These are phyloP conservation scores for Berkeleyomyces rouxiae DNA, from an alignment of 2,329 filamentous ascomycete species.

Conservation along the genomic window DNA sequence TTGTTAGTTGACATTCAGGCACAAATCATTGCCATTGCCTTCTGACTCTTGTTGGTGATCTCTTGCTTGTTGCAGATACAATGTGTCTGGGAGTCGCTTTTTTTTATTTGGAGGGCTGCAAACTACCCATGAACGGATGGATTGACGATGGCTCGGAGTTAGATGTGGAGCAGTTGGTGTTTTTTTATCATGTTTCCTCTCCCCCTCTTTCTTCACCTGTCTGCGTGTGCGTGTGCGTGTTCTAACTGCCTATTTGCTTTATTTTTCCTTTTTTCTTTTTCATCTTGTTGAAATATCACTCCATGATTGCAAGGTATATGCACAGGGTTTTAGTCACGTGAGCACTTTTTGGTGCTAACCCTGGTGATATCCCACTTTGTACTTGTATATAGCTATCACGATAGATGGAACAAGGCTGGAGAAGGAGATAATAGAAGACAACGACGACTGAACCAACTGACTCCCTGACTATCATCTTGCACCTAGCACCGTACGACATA, in stretches of 20 bases:
- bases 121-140: not conserved
- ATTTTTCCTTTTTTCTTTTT: not conserved
- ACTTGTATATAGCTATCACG: too few relatives aligned
- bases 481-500: too few relatives aligned
- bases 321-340: too few relatives aligned
- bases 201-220: not conserved
- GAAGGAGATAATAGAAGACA: too few relatives aligned
- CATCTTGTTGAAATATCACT: not conserved
- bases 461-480: too few relatives aligned
- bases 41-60: not conserved
- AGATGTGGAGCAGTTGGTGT: slow-evolving; percentile 4
- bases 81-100: not conserved
- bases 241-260: not conserved
- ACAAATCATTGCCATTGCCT: not conserved
- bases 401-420: too few relatives aligned
- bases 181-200: slow-evolving; percentile 11
- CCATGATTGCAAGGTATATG: too few relatives aligned
- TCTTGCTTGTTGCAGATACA: not conserved
- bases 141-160: not conserved
- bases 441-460: too few relatives aligned
- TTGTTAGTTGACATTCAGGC: too few relatives aligned
- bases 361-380: too few relatives aligned
- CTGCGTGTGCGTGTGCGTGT: not conserved
- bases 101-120: slow-evolving; percentile 1
- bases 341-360: too few relatives aligned